Evolutionary conservation across 2,329 filamentous ascomycete genomes (phyloP), one percentile per base, ranked within the genome.

Genomic region (Blumeriella jaapii): DNA sequence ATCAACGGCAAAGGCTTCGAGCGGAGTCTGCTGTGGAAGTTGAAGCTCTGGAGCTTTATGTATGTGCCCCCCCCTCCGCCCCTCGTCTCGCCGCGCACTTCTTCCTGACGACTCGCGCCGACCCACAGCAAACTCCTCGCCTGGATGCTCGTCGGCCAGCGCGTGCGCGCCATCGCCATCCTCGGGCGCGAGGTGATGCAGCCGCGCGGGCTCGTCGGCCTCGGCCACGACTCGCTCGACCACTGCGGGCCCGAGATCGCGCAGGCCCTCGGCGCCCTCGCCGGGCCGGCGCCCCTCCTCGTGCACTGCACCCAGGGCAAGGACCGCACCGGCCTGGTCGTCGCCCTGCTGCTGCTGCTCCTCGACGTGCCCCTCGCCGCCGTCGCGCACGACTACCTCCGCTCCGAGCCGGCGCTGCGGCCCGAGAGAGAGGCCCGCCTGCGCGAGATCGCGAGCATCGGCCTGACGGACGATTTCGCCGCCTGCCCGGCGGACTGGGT

Each of bases 241-340:
- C 66, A 74, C 36, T 84, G 78, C 34, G 71, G 68, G 0, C 55
- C 59, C 1, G 78, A 83, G 51, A 68, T 85, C 12, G 65, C 64
- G 15, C 52, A 60, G 44, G 63, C 63, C 36, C 16, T 38, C n/a
- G 12, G 33, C 10, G 19, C n/a, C 33, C 6, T 22, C 34, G 16
- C 41, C 10, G 19, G 23, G 13, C 14, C 20, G 40, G 26, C 25
- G 26, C 84, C 85, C 0, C 58, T 77, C 1, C 54, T 93, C 6
- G 61, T 91, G 2, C 84, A 93, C 57, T 94, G 86, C 57, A 91
- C 85, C 1, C 84, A 93, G 51, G 86, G 86, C 39, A 94, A 93
- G 55, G 86, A 93, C 53, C 71, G 86, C 2, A 86, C 75, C 1
- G 86, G 86, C 0, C 61, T 93, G 9, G 64, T 82, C 8, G 64